Percentiles rank a stretch among this genome's conserved stretches.
Evolutionary conservation across 257 asterid genomes (phyloP).

Genomic region (Gynochthodes officinalis): DNA sequence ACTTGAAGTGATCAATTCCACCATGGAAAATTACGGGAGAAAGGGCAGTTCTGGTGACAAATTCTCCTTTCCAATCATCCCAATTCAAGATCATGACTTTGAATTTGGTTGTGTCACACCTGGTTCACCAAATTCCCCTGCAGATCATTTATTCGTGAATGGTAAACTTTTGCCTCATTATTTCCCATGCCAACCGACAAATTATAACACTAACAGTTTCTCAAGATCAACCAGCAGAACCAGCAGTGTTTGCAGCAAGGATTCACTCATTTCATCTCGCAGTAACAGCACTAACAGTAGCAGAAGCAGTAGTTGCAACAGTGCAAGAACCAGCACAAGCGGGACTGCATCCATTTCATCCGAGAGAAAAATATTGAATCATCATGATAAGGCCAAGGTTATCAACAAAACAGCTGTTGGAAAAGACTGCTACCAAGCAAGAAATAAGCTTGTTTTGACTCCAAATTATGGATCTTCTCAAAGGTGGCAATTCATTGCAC

Average conservation of each 20-base stretch:
- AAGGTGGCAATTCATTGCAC: constrained; percentile 67
- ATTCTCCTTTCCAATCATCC: constrained; percentile 46
- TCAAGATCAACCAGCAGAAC: constrained; percentile 66
- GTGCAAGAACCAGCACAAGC: constrained; percentile 73
- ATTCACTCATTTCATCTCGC: constrained; percentile 60
- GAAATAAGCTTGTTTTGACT: constrained; percentile 20
- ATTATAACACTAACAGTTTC: constrained; percentile 6
- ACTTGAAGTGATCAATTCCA: not conserved
- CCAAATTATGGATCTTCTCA: constrained; percentile 37
- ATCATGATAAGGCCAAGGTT: constrained; percentile 8
- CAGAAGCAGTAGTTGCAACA: constrained; percentile 58
- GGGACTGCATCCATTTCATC: constrained; percentile 20
- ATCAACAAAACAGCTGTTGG: not conserved
- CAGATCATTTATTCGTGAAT: constrained; percentile 69
- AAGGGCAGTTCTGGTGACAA: constrained; percentile 39
- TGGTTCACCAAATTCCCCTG: constrained; percentile 58
- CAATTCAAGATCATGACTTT: constrained; percentile 24
- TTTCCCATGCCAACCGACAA: constrained; percentile 39
- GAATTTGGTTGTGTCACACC: constrained; percentile 42
- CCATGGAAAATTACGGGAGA: constrained; percentile 41
- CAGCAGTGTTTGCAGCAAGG: constrained; percentile 60
- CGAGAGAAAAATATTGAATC: constrained; percentile 16
- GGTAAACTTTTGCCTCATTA: constrained; percentile 74
- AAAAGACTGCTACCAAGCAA: not conserved
- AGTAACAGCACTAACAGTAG: constrained; percentile 67